Evolutionary conservation across 2,329 filamentous ascomycete genomes (phyloP), one percentile per base, ranked within the genome.

Genomic region (Arthrobotrys pseudoclavata): DNA sequence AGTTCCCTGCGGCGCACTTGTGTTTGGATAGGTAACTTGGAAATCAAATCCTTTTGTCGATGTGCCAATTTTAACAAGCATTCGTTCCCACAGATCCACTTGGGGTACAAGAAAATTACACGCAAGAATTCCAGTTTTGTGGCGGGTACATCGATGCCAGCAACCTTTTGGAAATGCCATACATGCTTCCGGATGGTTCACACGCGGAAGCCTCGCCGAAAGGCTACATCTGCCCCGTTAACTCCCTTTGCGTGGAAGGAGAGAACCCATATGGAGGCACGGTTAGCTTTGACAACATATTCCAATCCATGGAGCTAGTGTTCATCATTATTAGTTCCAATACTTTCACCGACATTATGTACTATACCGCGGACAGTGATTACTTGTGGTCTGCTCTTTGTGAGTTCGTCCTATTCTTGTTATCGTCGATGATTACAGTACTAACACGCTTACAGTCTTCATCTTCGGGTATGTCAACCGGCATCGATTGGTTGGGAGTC

Each of bases 301-400:
- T 93, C 31, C 91, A 98, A 79, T 97, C 94, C 0, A 85, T 98
- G 64, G 94, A 99, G 84, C 86, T 98, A 72, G 94, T 99, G 1
- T 99, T 99, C 82, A 93, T 99, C 63, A 91, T 99, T 82, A 99
- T 99, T 93, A 97, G 93, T 81, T 95, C 94, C 60, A 99, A 99
- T 83, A 99, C 96, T 0, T 99, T 96, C 84, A 92, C 93, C 0
- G 93, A 98, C 83, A 85, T 98, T 66, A 93, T 99, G 86, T 99
- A 99, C 84, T 92, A 93, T 81, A 94, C 95, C 3, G 94, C 92
- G 66, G 90, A 97, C 82, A 96, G 93, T 26, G 96, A 99, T 83
- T 98, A 97, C 81, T 88, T 97, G 5, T 88, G 92, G 15, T 90
- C 94, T 3, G 93, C 94, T 0, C 85, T 98, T 1, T 99, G 81